These are phyloP conservation scores for Sporothrix phasma DNA, from an alignment of 2,329 filamentous ascomycete species.

Conservation along the genomic window DNA sequence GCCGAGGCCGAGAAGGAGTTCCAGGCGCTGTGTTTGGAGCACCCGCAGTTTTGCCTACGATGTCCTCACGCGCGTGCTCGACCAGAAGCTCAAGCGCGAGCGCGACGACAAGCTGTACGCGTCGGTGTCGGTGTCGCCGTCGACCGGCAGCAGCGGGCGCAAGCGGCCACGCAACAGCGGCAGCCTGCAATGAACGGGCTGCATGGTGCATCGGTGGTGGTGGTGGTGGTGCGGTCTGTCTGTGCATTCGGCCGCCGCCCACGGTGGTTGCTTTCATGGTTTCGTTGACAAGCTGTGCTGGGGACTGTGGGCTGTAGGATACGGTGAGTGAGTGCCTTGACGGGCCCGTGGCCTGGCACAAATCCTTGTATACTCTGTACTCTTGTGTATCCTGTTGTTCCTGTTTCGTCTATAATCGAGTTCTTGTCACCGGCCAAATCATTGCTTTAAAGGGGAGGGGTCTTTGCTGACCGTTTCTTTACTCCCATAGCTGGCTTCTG, in stretches of 20 bases:
- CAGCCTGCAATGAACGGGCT: slow-evolving; percentile 2
- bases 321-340: neutral
- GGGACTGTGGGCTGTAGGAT: neutral
- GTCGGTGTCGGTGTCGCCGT: slow-evolving; percentile 20
- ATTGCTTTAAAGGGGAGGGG: no score
- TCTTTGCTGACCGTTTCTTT: no score
- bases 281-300: neutral
- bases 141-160: slow-evolving; percentile 41
- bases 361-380: neutral
- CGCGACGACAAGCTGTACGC: slow-evolving; percentile 50
- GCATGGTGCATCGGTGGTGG: neutral
- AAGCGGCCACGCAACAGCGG: slow-evolving; percentile 47
- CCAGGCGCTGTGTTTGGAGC: slow-evolving; percentile 74
- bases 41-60: slow-evolving; percentile 89
- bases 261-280: neutral
- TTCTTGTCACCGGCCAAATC: no score
- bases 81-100: slow-evolving; percentile 57
- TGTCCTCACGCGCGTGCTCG: slow-evolving; percentile 61
- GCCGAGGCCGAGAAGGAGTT: slow-evolving; percentile 83
- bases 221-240: neutral
- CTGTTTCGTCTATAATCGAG: neutral
- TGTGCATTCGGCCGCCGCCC: neutral
- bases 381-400: neutral
- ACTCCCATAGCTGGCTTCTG: no score
- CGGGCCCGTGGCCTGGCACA: neutral